A percentile compares a stretch with the other conserved stretches of the same genome.
Conservation (phyloP, 306 rosid species). For the Gynostemma pentaphyllum region DNA sequence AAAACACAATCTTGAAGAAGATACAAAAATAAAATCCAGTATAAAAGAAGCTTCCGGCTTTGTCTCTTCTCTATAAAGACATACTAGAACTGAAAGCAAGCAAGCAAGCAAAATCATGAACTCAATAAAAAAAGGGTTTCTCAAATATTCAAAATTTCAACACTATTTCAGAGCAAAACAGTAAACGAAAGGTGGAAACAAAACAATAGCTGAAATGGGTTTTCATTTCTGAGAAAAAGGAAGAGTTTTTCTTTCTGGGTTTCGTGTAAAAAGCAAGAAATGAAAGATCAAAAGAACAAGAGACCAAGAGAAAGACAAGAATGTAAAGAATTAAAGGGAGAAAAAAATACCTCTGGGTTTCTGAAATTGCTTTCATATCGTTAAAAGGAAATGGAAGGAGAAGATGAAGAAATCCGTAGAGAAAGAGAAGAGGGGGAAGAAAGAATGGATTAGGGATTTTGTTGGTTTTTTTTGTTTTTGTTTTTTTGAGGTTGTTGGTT, state of each 20-base stretch:
- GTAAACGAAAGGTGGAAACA: background rate
- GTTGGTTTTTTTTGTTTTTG: no score
- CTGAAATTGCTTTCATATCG: constrained; percentile 7
- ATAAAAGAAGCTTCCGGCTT: no score
- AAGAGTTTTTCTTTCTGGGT: background rate
- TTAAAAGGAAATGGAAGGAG: background rate
- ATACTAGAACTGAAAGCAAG: background rate
- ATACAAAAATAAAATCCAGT: background rate
- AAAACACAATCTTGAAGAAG: background rate
- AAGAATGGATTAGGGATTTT: background rate
- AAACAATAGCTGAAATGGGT: background rate
- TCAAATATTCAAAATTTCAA: background rate
- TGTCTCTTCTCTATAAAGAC: background rate
- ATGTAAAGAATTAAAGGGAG: no score
- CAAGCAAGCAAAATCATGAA: background rate
- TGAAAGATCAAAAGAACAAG: background rate
- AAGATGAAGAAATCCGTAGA: background rate
- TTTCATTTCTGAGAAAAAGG: background rate
- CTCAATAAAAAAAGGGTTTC: background rate
- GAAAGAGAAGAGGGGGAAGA: background rate
- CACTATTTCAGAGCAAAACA: background rate
- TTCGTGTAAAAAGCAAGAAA: background rate
- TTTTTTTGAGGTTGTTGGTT: no score
- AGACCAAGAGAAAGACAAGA: background rate
- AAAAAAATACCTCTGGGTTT: constrained; percentile 4